Evolutionary conservation across 139 green algal species (phyloP), one percentile per base, ranked within the genome.

Genomic region (Micromonas pusilla): DNA sequence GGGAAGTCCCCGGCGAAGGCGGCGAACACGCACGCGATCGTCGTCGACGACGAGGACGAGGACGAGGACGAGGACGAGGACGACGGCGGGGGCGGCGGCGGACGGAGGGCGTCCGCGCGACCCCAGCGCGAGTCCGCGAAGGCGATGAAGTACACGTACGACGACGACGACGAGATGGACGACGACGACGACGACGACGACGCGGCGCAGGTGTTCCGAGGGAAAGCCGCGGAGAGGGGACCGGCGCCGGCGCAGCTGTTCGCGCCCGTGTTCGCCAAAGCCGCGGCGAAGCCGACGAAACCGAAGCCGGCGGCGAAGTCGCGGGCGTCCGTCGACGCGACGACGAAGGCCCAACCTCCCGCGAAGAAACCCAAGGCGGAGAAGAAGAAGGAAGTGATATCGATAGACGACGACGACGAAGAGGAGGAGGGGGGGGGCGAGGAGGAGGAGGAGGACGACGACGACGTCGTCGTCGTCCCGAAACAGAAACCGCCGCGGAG

Each of bases 171-270:
- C 21, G 68, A 63, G n/a, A 31, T 26, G 5, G 68, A 75, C 68
- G 68, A 75, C 37, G 68, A 75, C 68, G 31, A 34, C 63, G 63
- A 70, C 45, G 45, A 57, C 45, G 45, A 57, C 9, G 45, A 57
- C 45, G 45, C 9, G 45, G 45, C 9, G 9, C 45, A 16, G 45
- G 45, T 57, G 45, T 57, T 57, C 45, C 45, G 45, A 16, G 45
- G 45, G 45, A 9, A 16, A 16, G 45, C 45, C 45, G 16, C 45
- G 45, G 45, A 9, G 45, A 57, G 9, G 45, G 45, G 9, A 16
- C n/a, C n/a, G n/a, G n/a, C n/a, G n/a, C n/a, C n/a, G n/a, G n/a
- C n/a, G n/a, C n/a, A n/a, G n/a, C n/a, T n/a, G n/a, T n/a, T n/a
- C n/a, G n/a, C n/a, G n/a, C n/a, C n/a, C 16, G 45, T 9, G 45